Percentiles rank a stretch among this genome's conserved stretches.
phyloP scores from a whole-genome alignment of 257 asterid genomes.

The Henckelia pumila region DNA sequence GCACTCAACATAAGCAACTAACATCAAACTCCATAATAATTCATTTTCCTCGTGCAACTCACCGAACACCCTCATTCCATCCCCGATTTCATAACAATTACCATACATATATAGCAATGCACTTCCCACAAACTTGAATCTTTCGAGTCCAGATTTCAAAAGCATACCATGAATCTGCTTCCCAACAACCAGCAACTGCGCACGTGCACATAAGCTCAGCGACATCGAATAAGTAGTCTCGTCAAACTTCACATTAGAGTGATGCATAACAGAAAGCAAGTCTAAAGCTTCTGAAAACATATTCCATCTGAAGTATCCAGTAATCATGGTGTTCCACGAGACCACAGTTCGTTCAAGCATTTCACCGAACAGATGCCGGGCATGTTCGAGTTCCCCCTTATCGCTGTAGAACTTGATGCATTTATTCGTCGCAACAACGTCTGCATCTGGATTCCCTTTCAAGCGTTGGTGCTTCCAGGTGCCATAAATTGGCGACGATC shows the following conservation, averaged over 20 bases:
- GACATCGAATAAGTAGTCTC: slow-evolving; percentile 53
- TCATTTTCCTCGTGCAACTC: slow-evolving; percentile 46
- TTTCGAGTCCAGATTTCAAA: slow-evolving; percentile 51
- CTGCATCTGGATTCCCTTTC: slow-evolving; percentile 27
- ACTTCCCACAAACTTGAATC: slow-evolving; percentile 58
- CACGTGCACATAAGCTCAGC: slow-evolving; percentile 59
- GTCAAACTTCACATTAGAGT: slow-evolving; percentile 39
- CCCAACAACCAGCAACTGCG: slow-evolving; percentile 39
- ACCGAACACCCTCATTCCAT: slow-evolving; percentile 58
- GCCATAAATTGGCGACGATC: slow-evolving; percentile 28
- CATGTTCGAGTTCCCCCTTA: slow-evolving; percentile 44
- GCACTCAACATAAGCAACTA: slow-evolving; percentile 62
- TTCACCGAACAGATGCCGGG: slow-evolving; percentile 62
- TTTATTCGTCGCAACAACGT: slow-evolving; percentile 44
- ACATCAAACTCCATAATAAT: slow-evolving; percentile 71
- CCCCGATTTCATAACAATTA: slow-evolving; percentile 37
- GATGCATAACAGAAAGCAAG: slow-evolving; percentile 54
- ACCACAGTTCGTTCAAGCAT: slow-evolving; percentile 66
- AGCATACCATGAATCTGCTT: slow-evolving; percentile 58
- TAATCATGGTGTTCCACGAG: slow-evolving; percentile 79
- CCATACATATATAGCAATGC: slow-evolving; percentile 52
- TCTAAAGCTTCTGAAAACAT: slow-evolving; percentile 32
- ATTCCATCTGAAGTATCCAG: slow-evolving; percentile 55
- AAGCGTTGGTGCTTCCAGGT: slow-evolving; percentile 42
- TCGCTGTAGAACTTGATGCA: slow-evolving; percentile 29